phyloP scores from a whole-genome alignment of 805 yeast species.

The Suhomyces pyralidae region DNA sequence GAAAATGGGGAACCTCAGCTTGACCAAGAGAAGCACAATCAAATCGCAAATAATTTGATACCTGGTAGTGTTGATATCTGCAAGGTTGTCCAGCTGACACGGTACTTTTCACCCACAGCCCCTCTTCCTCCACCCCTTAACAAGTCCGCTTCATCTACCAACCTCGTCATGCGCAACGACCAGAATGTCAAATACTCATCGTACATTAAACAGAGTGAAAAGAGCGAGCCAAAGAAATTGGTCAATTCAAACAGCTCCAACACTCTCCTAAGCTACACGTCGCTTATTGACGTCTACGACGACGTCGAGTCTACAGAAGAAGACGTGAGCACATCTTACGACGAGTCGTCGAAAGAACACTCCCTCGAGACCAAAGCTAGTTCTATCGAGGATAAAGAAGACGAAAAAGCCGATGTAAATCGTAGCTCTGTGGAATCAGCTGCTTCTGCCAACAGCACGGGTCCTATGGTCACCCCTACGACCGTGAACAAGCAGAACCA shows the following conservation, averaged over 20 bases:
- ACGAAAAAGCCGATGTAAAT: background rate
- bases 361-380: constrained; percentile 6
- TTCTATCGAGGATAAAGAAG: background rate
- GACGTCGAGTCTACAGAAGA: constrained; percentile 11
- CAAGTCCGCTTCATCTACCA: background rate
- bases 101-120: constrained; percentile 20
- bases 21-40: background rate
- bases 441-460: background rate
- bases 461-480: background rate
- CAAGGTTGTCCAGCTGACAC: constrained; percentile 7
- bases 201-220: constrained; percentile 11
- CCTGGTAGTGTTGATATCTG: constrained; percentile 19
- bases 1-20: background rate
- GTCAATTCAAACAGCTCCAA: constrained; percentile 18
- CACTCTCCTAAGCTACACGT: constrained; percentile 24
- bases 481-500: constrained; percentile 1
- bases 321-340: background rate
- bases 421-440: constrained; percentile 1
- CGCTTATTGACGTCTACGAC: constrained; percentile 31
- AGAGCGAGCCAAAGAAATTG: constrained; percentile 5
- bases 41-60: constrained; percentile 11
- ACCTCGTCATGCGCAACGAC: constrained; percentile 1
- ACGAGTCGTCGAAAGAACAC: background rate
- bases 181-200: constrained; percentile 13
- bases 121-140: constrained; percentile 18